Base-by-base conservation (phyloP, 345 rosid species). In the Trapa incisa region DNA sequence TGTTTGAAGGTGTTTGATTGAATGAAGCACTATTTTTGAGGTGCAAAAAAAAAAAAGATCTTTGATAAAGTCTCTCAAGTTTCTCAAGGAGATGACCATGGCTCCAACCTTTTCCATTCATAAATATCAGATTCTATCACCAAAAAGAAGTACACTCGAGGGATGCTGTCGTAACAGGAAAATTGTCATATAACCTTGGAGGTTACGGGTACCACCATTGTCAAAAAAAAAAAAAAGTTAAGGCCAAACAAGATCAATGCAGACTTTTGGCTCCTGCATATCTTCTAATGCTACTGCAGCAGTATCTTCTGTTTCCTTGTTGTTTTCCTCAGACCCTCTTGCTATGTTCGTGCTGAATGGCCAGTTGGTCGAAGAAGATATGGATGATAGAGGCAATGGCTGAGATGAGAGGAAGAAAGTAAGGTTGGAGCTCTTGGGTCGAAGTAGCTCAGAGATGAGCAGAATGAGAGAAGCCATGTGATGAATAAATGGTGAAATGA, bases 381-480 rank as follows among this genome's bases (percentile, higher is more conserved):
- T 5, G 3, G 68, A 33, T 35, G 69, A 2, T 50, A 45, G 37
- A 6, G 61, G 37, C 16, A 56, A 37, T 53, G 53, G 52, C 12
- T 65, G 67, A 14, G 68, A 32, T 35, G 64, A n/a, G 53, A 64
- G 64, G 32, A 64, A 61, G 32, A 64, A 61, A 36, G 72, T 58
- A 22, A 62, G 60, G 7, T 6, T 42, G 16, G 64, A 22, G 41
- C 68, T 37, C 38, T 52, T 33, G 10, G 47, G 68, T 15, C 61
- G 62, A 45, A 70, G 39, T 16, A 70, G 45, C 62, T 70, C 73
- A 17, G 73, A 64, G 39, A 70, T 33, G 32, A 70, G 68, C 57
- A 70, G 73, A 42, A 70, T 53, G 8, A 70, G 67, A 6, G 73
- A 70, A 29, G 73, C 73, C 73, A 70, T 22, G 29, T 22, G 29